phyloP scores from a whole-genome alignment of 177 flowering plant species.

The Vitis hybrid region DNA sequence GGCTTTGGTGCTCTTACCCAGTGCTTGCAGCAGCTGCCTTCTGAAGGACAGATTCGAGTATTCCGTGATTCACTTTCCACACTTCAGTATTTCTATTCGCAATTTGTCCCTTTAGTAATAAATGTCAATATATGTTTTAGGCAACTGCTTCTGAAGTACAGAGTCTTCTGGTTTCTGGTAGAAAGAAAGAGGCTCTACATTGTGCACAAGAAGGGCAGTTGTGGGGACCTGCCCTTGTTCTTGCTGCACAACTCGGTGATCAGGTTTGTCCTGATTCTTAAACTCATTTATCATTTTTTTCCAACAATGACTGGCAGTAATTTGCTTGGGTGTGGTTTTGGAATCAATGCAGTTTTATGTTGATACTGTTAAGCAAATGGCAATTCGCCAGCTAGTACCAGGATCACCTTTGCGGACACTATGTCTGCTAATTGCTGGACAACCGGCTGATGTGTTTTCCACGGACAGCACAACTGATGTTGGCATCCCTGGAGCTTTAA shows the following conservation, averaged over 20 bases:
- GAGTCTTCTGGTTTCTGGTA: conserved; percentile 89
- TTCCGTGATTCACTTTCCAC: background rate
- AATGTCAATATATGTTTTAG: conserved; percentile 32
- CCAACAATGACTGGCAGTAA: background rate
- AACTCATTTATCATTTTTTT: background rate
- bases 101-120: conserved; percentile 1
- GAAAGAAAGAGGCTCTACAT: conserved; percentile 80
- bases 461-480: conserved; percentile 21
- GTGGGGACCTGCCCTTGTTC: conserved; percentile 94
- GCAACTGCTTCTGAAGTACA: conserved; percentile 92
- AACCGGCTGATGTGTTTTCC: conserved; percentile 86
- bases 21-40: conserved; percentile 75
- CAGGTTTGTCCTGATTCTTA: conserved; percentile 49
- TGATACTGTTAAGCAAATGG: conserved; percentile 93
- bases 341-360: conserved; percentile 68
- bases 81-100: background rate
- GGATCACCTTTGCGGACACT: conserved; percentile 95
- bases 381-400: conserved; percentile 65
- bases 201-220: conserved; percentile 93
- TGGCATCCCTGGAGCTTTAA: conserved; percentile 25
- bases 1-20: conserved; percentile 50
- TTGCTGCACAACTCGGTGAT: conserved; percentile 90
- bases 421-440: conserved; percentile 91
- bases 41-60: conserved; percentile 83
- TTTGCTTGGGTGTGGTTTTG: conserved; percentile 1